Evolutionary conservation across 2,329 filamentous ascomycete species (phyloP).

Genomic region (Verticillium nubilum): DNA sequence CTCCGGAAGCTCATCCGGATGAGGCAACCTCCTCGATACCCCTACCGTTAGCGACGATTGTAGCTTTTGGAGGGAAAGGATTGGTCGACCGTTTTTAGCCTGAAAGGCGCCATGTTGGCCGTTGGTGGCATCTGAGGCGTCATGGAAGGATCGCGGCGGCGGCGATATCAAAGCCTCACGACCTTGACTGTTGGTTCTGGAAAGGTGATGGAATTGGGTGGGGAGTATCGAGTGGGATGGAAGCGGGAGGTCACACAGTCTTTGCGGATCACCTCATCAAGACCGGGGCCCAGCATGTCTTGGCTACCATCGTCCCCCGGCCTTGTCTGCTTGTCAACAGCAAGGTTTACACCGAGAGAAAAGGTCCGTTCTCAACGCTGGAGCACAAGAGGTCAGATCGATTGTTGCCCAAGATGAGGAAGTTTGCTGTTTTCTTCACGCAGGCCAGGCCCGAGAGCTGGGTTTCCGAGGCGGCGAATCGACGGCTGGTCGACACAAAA

Average conservation of each 20-base stretch:
- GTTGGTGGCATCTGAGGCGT: neutral
- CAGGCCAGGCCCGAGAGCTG: neutral
- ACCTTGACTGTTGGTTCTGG: neutral
- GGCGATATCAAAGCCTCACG: neutral
- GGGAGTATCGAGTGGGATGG: too few species aligned
- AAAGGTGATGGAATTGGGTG: neutral
- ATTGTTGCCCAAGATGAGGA: neutral
- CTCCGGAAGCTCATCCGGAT: neutral
- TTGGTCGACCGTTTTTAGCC: neutral
- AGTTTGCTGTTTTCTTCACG: neutral
- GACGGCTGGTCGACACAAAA: too few species aligned
- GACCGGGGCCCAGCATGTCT: neutral
- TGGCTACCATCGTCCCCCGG: neutral
- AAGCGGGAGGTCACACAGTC: neutral
- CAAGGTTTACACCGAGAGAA: neutral
- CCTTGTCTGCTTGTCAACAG: neutral
- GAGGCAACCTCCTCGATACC: neutral
- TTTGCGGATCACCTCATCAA: neutral
- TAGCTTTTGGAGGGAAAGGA: neutral
- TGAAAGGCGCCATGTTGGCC: neutral
- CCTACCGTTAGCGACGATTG: neutral
- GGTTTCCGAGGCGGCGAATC: too few species aligned
- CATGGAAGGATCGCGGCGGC: neutral
- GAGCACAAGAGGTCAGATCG: neutral
- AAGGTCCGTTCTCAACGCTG: neutral